Percentiles rank a stretch among this genome's conserved stretches.
Evolutionary conservation across 768 basidiomycete genomes (phyloP).

Genomic region (Chalciporus piperatus): DNA sequence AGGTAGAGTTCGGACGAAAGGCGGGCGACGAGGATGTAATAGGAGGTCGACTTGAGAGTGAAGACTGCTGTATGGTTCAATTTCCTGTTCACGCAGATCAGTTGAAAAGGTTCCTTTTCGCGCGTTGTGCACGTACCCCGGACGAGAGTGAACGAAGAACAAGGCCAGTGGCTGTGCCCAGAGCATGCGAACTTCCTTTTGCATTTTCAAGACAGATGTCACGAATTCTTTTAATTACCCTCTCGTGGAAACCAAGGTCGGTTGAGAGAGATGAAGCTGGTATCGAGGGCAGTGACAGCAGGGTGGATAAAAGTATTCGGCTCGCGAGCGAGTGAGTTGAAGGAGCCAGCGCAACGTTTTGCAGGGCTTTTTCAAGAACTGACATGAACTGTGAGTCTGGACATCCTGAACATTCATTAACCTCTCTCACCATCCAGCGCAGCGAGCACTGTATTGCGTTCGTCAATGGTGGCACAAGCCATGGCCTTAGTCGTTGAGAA

Average conservation of each 20-base stretch:
- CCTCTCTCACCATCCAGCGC: constrained; percentile 55
- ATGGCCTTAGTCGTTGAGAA: constrained; percentile 50
- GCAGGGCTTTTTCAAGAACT: constrained; percentile 53
- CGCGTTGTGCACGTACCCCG: constrained; percentile 28
- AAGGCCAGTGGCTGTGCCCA: constrained; percentile 62
- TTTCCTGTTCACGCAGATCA: constrained; percentile 13
- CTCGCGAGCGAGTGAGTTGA: constrained; percentile 57
- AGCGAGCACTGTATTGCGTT: constrained; percentile 49
- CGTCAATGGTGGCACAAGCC: constrained; percentile 47
- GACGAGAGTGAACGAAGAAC: constrained; percentile 42
- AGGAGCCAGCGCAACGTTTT: constrained; percentile 48
- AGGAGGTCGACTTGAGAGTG: constrained; percentile 54
- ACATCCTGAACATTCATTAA: not conserved
- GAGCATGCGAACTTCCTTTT: constrained; percentile 51
- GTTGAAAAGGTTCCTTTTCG: not conserved
- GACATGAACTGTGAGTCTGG: constrained; percentile 5
- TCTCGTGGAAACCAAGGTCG: constrained; percentile 47
- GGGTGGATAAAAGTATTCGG: constrained; percentile 56
- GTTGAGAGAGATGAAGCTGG: constrained; percentile 53
- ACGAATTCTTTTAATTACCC: constrained; percentile 46
- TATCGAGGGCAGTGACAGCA: constrained; percentile 55
- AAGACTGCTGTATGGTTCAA: constrained; percentile 12
- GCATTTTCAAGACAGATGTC: constrained; percentile 46
- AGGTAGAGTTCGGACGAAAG: constrained; percentile 66
- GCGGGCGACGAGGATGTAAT: constrained; percentile 78